phyloP scores from a whole-genome alignment of 2,329 filamentous ascomycete genomes.

The Ophiostoma australiae region DNA sequence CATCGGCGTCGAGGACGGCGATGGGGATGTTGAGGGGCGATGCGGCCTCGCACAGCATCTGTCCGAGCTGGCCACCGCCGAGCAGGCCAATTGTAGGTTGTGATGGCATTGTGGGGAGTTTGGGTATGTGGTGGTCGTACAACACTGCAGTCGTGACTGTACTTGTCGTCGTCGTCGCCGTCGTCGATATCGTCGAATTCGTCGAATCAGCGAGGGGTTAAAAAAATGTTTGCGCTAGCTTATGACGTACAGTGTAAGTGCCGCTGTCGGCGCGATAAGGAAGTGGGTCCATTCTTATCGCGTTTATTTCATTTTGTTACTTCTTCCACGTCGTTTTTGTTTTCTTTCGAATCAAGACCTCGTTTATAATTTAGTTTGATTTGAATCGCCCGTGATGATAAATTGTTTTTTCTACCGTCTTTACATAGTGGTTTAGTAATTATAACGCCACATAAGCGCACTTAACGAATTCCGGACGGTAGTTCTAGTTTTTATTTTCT shows the following conservation, averaged over 20 bases:
- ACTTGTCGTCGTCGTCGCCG: not conserved
- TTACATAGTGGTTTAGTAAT: too few relatives aligned
- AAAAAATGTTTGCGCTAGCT: constrained; percentile 10
- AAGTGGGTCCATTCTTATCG: not conserved
- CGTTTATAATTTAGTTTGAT: too few relatives aligned
- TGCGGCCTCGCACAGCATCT: constrained; percentile 91
- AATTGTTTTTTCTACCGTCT: too few relatives aligned
- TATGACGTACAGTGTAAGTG: constrained; percentile 12
- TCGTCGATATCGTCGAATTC: not conserved
- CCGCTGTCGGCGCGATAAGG: not conserved
- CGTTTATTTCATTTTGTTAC: not conserved
- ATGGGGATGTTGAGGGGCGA: constrained; percentile 67
- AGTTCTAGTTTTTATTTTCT: too few relatives aligned
- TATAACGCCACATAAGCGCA: too few relatives aligned
- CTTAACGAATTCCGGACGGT: too few relatives aligned
- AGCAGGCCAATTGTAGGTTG: constrained; percentile 43
- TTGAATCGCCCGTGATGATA: too few relatives aligned
- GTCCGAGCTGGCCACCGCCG: constrained; percentile 71
- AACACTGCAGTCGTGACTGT: not conserved
- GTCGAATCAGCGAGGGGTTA: constrained; percentile 10
- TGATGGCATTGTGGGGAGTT: not conserved
- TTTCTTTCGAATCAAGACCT: too few relatives aligned
- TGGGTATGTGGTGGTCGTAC: not conserved
- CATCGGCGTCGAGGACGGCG: constrained; percentile 70
- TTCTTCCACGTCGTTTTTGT: not conserved